Conservation (phyloP, 495 filamentous ascomycete species). For the Amphirosellinia nigrospora region DNA sequence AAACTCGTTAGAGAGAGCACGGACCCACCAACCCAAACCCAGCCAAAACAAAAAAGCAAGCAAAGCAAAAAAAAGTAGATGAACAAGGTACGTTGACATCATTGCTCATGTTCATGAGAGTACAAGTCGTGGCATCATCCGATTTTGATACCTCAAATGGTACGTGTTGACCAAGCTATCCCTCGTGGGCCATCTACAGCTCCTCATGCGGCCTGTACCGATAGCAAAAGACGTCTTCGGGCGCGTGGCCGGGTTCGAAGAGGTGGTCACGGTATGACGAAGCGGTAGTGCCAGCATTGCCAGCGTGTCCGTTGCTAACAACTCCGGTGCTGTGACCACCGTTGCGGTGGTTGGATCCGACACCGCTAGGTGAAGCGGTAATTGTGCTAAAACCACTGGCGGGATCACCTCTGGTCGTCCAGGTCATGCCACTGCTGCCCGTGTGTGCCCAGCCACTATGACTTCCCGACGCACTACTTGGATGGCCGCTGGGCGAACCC, state of each 20-base stretch:
- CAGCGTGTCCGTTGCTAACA: background rate
- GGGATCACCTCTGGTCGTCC: background rate
- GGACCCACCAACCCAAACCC: background rate
- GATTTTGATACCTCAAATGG: background rate
- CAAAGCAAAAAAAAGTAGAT: background rate
- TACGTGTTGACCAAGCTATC: background rate
- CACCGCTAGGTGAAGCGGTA: background rate
- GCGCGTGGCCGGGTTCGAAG: background rate
- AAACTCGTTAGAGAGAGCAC: background rate
- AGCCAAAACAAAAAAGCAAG: background rate
- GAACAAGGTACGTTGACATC: background rate
- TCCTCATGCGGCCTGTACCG: constrained; percentile 1
- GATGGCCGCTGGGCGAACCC: background rate
- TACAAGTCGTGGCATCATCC: background rate
- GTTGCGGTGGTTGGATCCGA: constrained; percentile 2
- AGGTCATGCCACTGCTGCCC: too few species aligned
- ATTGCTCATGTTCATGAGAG: background rate
- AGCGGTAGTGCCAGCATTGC: background rate
- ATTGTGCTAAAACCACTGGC: background rate
- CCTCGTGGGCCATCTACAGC: background rate
- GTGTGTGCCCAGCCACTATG: too few species aligned
- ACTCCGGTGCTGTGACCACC: background rate
- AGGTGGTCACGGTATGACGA: background rate
- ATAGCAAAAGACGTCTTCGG: constrained; percentile 11
- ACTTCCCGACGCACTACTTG: too few species aligned